phyloP scores from a whole-genome alignment of 2,329 filamentous ascomycete genomes.

The Sarocladium kiliense region DNA sequence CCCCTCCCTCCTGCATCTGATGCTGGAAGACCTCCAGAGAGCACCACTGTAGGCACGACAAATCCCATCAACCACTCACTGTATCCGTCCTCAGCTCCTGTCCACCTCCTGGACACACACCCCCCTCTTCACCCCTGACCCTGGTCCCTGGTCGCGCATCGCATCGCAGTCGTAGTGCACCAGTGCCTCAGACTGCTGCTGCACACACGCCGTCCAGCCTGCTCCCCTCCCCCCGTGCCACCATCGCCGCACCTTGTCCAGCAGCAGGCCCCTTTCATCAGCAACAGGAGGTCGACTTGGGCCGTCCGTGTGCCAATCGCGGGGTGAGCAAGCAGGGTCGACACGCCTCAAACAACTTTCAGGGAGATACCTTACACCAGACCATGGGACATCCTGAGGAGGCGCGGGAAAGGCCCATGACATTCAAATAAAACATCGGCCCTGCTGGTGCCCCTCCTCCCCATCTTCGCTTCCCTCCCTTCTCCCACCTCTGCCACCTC shows the following conservation, averaged over 20 bases:
- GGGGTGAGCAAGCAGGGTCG: background rate
- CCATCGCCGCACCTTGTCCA: constrained; percentile 5
- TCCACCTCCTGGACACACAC: background rate
- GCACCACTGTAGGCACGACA: too few species aligned
- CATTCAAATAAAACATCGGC: constrained; percentile 9
- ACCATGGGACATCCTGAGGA: background rate
- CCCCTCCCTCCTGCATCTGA: background rate
- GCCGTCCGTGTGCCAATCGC: constrained; percentile 1
- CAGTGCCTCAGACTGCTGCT: constrained; percentile 8
- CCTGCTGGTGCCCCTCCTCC: background rate
- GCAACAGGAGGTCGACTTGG: background rate
- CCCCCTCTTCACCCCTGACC: background rate
- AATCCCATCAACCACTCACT: too few species aligned
- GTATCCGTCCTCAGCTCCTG: background rate
- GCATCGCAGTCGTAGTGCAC: constrained; percentile 3
- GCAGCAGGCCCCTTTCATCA: constrained; percentile 7
- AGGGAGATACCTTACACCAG: background rate
- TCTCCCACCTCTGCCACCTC: background rate
- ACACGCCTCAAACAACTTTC: background rate
- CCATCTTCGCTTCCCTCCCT: background rate
- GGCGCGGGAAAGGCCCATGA: background rate
- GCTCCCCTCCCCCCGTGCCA: background rate
- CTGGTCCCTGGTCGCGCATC: constrained; percentile 7
- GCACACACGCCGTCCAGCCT: background rate
- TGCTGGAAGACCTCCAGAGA: background rate